Evolutionary conservation across 176 grass and related monocot genomes (phyloP).

Genomic region (Triticum urartu): DNA sequence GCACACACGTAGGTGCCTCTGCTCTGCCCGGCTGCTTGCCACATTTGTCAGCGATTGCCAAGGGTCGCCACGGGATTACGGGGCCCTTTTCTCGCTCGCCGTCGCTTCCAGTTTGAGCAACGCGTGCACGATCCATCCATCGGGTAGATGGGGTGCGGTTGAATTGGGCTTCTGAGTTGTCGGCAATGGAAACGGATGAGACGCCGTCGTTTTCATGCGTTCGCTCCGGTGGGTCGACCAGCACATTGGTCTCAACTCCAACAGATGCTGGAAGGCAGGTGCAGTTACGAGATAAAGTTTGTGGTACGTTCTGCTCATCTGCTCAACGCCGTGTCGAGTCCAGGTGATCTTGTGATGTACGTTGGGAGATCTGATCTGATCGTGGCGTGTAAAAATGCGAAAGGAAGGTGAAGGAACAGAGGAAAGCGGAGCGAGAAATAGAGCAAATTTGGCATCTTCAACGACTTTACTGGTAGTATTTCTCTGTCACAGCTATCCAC

Average conservation of each 20-base stretch:
- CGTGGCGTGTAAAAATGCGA: not conserved
- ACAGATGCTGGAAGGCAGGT: not conserved
- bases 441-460: conserved; percentile 1
- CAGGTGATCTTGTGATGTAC: not conserved
- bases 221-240: not conserved
- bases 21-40: not conserved
- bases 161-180: conserved; percentile 20
- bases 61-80: not conserved
- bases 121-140: not conserved
- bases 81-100: not conserved
- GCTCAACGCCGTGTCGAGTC: not conserved
- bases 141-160: not conserved
- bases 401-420: not conserved
- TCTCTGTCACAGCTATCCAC: not conserved
- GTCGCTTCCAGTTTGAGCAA: conserved; percentile 39
- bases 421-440: not conserved
- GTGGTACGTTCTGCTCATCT: not conserved
- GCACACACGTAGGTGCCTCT: not conserved
- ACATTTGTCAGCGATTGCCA: conserved; percentile 7
- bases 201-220: not conserved
- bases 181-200: not conserved
- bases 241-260: not conserved
- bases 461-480: conserved; percentile 9
- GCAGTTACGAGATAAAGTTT: not conserved
- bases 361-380: not conserved